Percentiles rank a stretch among this genome's conserved stretches.
Evolutionary conservation across 2,329 filamentous ascomycete species (phyloP).

Genomic region (Curvularia verruculosa): DNA sequence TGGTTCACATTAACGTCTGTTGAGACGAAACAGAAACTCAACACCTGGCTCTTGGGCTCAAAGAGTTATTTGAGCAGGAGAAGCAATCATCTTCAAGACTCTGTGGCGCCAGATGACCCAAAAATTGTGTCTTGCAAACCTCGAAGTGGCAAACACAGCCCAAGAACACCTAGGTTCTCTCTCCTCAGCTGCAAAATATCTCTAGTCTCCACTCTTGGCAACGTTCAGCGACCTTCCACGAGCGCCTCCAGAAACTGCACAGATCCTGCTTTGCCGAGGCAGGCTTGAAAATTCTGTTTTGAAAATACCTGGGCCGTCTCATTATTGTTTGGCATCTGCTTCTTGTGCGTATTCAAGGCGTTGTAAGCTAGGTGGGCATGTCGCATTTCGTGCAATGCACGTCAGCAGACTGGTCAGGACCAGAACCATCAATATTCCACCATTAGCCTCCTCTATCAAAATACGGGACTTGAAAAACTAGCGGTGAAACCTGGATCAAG

Average conservation of each 20-base stretch:
- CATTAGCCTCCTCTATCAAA: background rate
- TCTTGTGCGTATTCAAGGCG: background rate
- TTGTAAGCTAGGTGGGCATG: background rate
- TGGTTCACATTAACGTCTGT: background rate
- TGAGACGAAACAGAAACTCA: background rate
- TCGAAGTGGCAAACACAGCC: background rate
- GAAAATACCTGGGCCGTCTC: background rate
- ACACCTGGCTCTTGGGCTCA: background rate
- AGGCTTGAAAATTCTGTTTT: background rate
- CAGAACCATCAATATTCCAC: background rate
- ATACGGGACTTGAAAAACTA: background rate
- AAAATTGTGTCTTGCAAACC: background rate
- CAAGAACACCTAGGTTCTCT: background rate
- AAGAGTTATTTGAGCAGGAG: background rate
- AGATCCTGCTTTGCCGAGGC: background rate
- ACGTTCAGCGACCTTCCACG: background rate
- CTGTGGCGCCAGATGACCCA: too few relatives aligned
- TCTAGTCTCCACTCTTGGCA: background rate
- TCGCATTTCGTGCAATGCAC: background rate
- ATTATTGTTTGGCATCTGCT: background rate
- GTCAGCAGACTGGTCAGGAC: background rate
- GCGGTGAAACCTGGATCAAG: background rate
- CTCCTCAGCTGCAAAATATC: background rate
- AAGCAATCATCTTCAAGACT: background rate
- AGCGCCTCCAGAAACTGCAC: background rate